Conservation (phyloP, 192 early-diverging fungal genomes). For the Oehlia diaphana region DNA sequence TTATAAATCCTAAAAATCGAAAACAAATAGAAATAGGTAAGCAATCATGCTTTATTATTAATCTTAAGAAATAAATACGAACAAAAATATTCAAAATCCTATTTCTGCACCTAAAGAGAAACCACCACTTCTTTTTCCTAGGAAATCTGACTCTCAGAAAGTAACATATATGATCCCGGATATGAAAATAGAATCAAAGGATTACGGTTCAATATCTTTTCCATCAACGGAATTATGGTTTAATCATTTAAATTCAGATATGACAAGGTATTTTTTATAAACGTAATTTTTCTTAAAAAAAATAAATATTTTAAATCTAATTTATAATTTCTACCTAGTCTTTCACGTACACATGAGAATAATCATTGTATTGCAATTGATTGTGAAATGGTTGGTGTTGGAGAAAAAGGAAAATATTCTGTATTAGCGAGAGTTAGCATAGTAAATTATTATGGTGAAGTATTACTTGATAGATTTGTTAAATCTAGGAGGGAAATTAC, state of each 20-base stretch:
- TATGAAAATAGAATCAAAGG: not conserved
- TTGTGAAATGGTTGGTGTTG: slow-evolving; percentile 89
- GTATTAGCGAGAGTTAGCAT: slow-evolving; percentile 70
- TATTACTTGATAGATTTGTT: slow-evolving; percentile 69
- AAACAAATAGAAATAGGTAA: too few species aligned
- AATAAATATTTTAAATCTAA: too few species aligned
- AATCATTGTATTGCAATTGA: slow-evolving; percentile 69
- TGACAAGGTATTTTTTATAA: not conserved
- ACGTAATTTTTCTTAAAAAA: not conserved
- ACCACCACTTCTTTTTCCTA: not conserved
- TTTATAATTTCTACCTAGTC: not conserved
- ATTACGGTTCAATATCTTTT: not conserved
- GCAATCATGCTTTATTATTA: too few species aligned
- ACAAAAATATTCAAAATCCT: too few species aligned
- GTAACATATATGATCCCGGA: not conserved
- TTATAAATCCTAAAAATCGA: not conserved
- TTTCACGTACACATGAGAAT: not conserved
- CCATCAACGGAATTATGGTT: not conserved
- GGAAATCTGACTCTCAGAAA: not conserved
- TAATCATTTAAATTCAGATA: not conserved
- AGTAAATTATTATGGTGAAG: slow-evolving; percentile 76
- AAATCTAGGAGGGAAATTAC: slow-evolving; percentile 63
- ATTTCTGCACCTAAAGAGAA: too few species aligned
- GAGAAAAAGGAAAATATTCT: slow-evolving; percentile 59
- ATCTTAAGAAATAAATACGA: not conserved